Base-by-base conservation (phyloP, 805 yeast genomes). In the Candida khao-thaluensis region DNA sequence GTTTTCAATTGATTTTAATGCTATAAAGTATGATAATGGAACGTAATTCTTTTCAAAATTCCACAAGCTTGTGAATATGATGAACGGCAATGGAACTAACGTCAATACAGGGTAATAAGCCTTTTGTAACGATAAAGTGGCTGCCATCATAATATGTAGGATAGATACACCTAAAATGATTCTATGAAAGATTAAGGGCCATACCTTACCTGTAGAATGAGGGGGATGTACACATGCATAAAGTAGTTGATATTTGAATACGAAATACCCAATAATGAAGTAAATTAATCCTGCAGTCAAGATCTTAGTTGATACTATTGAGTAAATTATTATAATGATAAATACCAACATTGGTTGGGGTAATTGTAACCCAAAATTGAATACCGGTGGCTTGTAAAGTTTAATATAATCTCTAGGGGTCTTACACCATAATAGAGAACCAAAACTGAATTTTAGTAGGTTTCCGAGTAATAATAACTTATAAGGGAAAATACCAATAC, bases 151-250 rank as follows among this genome's bases (percentile, higher is more conserved):
- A 43, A 91, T 63, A 56, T 93, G 99, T 59, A 91, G 89, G 11
- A 91, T 69, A 23, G 85, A 61, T 17, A 91, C 62, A 0, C 98
- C 98, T 42, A 88, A 56, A 40, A 85, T 78, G 1, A 90, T 79
- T 49, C 99, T 72, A 51, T 95, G 72, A 54, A 85, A 84, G 2
- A 91, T 81, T 35, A 89, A 68, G 0, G 96, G 95, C 98, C 97
- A 91, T 1, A 91, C 95, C 56, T 85, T 85, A 1, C 98, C 99
- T 0, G 96, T 93, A 0, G 96, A 89, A 62, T 93, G 98, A 26
- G 95, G 96, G 7, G 95, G 90, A 59, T 93, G 98, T 22, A 88
- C 89, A 67, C 93, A 83, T 0, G 96, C 84, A 58, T 87, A 91
- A 48, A 93, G 68, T 43, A 91, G 69, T 60, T 89, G 96, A 59